These are phyloP conservation scores for Baudoinia panamericana DNA, from an alignment of 495 filamentous ascomycete species.

Conservation along the genomic window DNA sequence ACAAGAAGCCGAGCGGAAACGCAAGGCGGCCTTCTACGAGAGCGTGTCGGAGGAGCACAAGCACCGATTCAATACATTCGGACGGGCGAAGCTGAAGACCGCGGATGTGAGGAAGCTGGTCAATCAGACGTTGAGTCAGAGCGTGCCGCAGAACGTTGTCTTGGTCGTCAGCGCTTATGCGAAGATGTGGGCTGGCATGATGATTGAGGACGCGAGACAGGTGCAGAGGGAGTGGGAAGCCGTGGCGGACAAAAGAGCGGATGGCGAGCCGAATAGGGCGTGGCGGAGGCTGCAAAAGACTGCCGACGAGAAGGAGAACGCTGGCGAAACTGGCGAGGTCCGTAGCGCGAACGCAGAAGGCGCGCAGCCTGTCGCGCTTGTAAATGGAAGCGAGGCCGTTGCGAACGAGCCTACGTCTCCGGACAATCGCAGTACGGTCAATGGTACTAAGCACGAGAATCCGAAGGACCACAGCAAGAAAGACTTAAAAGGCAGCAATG, in stretches of 20 bases:
- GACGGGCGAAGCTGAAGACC: slow-evolving; percentile 49
- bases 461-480: background rate
- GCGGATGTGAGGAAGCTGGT: slow-evolving; percentile 41
- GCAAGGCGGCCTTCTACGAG: slow-evolving; percentile 5
- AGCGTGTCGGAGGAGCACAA: slow-evolving; percentile 39
- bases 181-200: slow-evolving; percentile 72
- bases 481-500: background rate
- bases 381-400: too few species aligned
- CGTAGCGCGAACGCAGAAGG: slow-evolving; percentile 4
- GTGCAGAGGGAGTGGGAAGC: slow-evolving; percentile 69
- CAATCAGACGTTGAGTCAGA: slow-evolving; percentile 82
- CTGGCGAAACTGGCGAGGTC: too few species aligned
- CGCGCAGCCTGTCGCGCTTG: too few species aligned
- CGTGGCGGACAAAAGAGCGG: slow-evolving; percentile 27
- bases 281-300: slow-evolving; percentile 27
- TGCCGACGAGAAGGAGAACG: too few species aligned
- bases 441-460: too few species aligned
- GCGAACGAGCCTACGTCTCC: slow-evolving; percentile 10
- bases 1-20: background rate
- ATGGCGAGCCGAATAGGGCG: slow-evolving; percentile 16
- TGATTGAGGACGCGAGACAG: slow-evolving; percentile 66
- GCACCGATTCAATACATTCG: slow-evolving; percentile 59
- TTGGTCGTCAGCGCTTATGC: slow-evolving; percentile 67
- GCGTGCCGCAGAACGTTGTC: slow-evolving; percentile 63
- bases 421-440: background rate